These are phyloP conservation scores for Saccharum hybrid DNA, from an alignment of 202 grass and related monocot genomes.

Conservation along the genomic window DNA sequence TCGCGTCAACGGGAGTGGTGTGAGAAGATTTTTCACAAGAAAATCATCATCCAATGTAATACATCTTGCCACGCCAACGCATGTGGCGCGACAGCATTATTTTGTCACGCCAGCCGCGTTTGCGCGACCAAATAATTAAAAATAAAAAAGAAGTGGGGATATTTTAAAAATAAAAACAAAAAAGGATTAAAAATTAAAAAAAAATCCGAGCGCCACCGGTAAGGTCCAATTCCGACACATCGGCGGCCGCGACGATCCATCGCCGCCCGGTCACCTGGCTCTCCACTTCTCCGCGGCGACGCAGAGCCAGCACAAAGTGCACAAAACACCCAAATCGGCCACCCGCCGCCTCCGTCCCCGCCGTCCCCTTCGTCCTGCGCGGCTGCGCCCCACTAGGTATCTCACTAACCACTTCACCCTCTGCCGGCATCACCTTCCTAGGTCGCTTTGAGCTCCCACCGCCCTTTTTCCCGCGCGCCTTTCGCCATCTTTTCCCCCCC, in stretches of 20 bases:
- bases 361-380: background rate
- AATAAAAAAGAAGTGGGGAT: no score
- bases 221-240: background rate
- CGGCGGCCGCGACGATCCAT: background rate
- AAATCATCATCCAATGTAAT: no score
- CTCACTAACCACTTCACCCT: background rate
- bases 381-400: slow-evolving; percentile 36
- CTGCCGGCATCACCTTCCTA: background rate
- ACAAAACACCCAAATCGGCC: background rate
- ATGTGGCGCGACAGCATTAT: no score
- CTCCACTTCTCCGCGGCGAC: background rate
- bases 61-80: no score
- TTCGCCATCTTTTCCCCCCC: background rate
- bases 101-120: no score
- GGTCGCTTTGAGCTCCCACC: slow-evolving; percentile 17
- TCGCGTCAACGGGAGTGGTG: no score
- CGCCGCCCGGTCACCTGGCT: background rate
- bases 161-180: no score
- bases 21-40: no score
- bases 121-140: no score
- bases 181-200: no score
- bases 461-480: slow-evolving; percentile 1
- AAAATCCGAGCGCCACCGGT: no score
- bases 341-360: background rate
- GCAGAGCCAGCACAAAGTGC: slow-evolving; percentile 5